Evolutionary conservation across 2,329 filamentous ascomycete genomes (phyloP).

Genomic region (Fusarium sp.): DNA sequence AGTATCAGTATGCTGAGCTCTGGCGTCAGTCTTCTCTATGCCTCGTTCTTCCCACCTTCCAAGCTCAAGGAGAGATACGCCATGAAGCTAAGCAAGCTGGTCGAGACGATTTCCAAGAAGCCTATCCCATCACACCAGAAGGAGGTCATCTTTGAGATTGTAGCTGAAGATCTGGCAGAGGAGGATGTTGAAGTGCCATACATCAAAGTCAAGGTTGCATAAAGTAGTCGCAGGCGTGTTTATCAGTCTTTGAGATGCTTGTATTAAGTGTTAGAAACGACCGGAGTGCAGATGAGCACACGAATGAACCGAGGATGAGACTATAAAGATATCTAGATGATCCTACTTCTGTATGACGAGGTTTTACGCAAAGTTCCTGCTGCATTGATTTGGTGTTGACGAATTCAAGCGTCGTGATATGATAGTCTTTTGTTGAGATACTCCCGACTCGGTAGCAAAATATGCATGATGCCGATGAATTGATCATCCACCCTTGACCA

Average conservation of each 20-base stretch:
- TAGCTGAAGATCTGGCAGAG: slow-evolving; percentile 86
- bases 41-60: slow-evolving; percentile 85
- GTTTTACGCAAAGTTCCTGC: background rate
- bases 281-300: slow-evolving; percentile 32
- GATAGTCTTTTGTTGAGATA: background rate
- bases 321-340: slow-evolving; percentile 38
- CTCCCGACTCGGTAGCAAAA: background rate
- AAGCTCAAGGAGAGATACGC: slow-evolving; percentile 85
- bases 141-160: slow-evolving; percentile 97
- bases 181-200: slow-evolving; percentile 98
- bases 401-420: background rate
- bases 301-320: slow-evolving; percentile 31
- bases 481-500: slow-evolving; percentile 8
- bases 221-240: slow-evolving; percentile 8
- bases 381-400: no score
- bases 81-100: slow-evolving; percentile 88
- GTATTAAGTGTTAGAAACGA: slow-evolving; percentile 29
- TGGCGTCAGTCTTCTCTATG: slow-evolving; percentile 95
- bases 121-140: slow-evolving; percentile 90
- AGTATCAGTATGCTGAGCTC: slow-evolving; percentile 94
- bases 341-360: slow-evolving; percentile 15
- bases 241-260: slow-evolving; percentile 24
- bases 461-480: background rate
- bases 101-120: slow-evolving; percentile 93
- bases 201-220: slow-evolving; percentile 83